Evolutionary conservation across 768 basidiomycete species (phyloP), one percentile per base, ranked within the genome.

Genomic region (Amanita polypyramis): DNA sequence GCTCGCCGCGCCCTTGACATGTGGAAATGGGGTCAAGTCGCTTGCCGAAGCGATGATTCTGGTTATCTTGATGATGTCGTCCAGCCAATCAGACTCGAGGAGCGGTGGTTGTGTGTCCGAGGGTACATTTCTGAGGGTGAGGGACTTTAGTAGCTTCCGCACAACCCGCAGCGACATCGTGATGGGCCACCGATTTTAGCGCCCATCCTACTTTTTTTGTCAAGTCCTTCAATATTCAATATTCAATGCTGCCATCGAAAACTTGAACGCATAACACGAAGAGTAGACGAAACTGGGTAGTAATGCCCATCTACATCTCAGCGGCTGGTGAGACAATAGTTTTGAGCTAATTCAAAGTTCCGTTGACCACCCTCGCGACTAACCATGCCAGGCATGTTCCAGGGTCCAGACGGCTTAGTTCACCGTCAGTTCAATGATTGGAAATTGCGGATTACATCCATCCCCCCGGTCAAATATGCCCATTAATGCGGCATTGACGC

Each of bases 11-110:
- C 43, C 30, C 20, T 44, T 44, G 32, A 44, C n/a, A 19, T 32
- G 33, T 32, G 43, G 43, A 33, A 44, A 44, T 3, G 43, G 43
- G 17, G 43, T 20, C 12, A 44, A 20, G 17, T 44, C 43, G 15
- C 30, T 17, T 17, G 43, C 43, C 2, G n/a, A 14, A 9, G 30
- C 43, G 12, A 27, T 34, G 29, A 44, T 30, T 21, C 15, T 44
- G 3, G 43, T 15, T 15, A 44, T 15, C 43, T 44, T 44, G 15
- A 44, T 32, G 15, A 44, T 44, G 17, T 44, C 43, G 8, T n/a
- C 43, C 4, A 23, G 8, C 43, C 43, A 44, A 33, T 44, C 43
- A 8, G 43, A 32, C 5, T 14, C 21, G 25, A 42, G 41, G 7
- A 23, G 14, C 14, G 32, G 42, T 3, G 27, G 21, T 10, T 44